A percentile compares a stretch with the other conserved stretches of the same genome.
Evolutionary conservation across 78 protist genomes (phyloP).

Genomic region (Pigoraptor vietnamica): DNA sequence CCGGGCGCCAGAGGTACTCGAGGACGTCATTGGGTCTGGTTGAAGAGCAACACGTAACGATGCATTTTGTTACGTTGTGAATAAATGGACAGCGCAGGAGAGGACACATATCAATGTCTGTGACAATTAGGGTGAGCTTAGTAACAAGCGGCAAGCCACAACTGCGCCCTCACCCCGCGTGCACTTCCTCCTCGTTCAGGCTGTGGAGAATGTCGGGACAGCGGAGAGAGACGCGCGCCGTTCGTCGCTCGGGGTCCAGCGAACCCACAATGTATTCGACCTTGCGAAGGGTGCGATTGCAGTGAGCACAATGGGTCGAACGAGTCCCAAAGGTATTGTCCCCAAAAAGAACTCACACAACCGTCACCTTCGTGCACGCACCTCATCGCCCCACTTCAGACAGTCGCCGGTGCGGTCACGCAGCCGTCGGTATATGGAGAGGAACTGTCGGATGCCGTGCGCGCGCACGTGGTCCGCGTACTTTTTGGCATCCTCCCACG

Average conservation of each 20-base stretch:
- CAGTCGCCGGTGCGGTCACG: not conserved
- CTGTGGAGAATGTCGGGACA: not conserved
- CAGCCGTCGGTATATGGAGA: not conserved
- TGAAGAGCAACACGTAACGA: no score
- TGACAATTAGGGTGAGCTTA: not conserved
- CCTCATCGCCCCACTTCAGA: conserved; percentile 4
- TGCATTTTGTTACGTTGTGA: no score
- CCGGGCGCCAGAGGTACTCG: conserved; percentile 80
- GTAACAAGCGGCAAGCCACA: not conserved
- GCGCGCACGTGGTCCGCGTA: not conserved
- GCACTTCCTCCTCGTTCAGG: not conserved
- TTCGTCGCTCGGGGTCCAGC: not conserved
- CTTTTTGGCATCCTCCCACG: not conserved
- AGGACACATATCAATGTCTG: not conserved
- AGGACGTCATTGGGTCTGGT: not conserved
- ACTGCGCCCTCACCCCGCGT: no score
- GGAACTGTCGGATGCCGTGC: conserved; percentile 1
- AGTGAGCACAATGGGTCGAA: no score
- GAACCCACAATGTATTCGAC: not conserved
- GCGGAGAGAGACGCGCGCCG: not conserved
- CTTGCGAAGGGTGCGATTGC: no score
- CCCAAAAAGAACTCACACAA: not conserved
- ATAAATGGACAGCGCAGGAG: not conserved
- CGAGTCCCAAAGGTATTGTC: no score
- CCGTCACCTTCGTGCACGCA: not conserved